These are phyloP conservation scores for Fusarium brevicatenulatum DNA, from an alignment of 2,329 filamentous ascomycete genomes.

Conservation along the genomic window DNA sequence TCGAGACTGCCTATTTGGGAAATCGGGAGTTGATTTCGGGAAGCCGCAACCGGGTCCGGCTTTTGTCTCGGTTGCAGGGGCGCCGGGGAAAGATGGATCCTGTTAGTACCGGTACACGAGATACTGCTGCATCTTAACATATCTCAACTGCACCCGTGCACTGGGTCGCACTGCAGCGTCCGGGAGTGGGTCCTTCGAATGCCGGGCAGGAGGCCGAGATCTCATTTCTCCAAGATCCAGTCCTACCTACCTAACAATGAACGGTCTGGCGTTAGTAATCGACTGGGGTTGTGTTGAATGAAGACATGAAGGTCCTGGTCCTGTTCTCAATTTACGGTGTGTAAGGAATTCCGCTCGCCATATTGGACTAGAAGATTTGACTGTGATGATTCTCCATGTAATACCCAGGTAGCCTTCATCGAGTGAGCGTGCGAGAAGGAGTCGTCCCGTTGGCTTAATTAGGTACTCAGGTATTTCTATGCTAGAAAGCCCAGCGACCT, in stretches of 20 bases:
- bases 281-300: not conserved
- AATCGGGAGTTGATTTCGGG: conserved; percentile 45
- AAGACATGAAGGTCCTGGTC: not conserved
- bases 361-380: not conserved
- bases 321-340: not conserved
- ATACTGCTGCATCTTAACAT: not conserved
- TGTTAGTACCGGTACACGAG: not conserved
- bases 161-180: not conserved
- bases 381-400: not conserved
- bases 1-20: conserved; percentile 41
- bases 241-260: not conserved
- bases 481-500: not conserved
- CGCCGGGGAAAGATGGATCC: not conserved
- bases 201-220: conserved; percentile 26
- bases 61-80: conserved; percentile 38
- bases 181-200: conserved; percentile 14
- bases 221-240: conserved; percentile 15
- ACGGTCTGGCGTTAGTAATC: conserved; percentile 1
- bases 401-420: not conserved
- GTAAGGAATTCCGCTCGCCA: not conserved
- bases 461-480: not conserved
- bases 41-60: conserved; percentile 40
- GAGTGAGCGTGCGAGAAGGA: not conserved
- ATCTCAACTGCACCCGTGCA: not conserved
- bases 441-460: not conserved